Conservation (phyloP, 441 rosid genomes). For the Adansonia grandidieri region DNA sequence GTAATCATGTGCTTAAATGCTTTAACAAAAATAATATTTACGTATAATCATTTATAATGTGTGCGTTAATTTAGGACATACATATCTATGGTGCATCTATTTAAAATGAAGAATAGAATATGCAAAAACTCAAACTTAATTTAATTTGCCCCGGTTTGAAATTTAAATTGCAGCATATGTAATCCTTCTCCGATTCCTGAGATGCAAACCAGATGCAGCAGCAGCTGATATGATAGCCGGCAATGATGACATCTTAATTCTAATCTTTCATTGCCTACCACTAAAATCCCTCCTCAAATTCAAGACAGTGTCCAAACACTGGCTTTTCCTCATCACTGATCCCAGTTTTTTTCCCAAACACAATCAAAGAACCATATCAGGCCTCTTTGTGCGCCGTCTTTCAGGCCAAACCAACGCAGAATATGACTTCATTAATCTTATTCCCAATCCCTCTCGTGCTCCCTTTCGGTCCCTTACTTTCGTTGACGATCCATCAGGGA, state of each 20-base stretch:
- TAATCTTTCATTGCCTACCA: conserved; percentile 48
- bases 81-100: too few species aligned
- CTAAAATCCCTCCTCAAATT: conserved; percentile 49
- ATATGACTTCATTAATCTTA: conserved; percentile 38
- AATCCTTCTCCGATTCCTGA: too few species aligned
- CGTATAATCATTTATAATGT: too few species aligned
- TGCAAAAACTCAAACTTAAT: too few species aligned
- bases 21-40: too few species aligned
- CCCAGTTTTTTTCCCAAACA: conserved; percentile 38
- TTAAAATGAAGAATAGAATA: too few species aligned
- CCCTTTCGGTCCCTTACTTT: conserved; percentile 37
- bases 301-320: conserved; percentile 53
- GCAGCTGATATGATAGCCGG: conserved; percentile 39
- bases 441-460: conserved; percentile 27
- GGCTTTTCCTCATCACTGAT: conserved; percentile 58
- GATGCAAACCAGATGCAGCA: conserved; percentile 3
- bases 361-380: conserved; percentile 32
- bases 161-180: too few species aligned
- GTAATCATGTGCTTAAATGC: too few species aligned
- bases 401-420: neutral
- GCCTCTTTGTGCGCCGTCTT: conserved; percentile 31
- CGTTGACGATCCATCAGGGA: conserved; percentile 25
- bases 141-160: too few species aligned
- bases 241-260: conserved; percentile 42
- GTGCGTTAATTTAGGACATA: too few species aligned